These are phyloP conservation scores for Alloteropsis angusta DNA, from an alignment of 202 grass and related monocot genomes.

Conservation along the genomic window DNA sequence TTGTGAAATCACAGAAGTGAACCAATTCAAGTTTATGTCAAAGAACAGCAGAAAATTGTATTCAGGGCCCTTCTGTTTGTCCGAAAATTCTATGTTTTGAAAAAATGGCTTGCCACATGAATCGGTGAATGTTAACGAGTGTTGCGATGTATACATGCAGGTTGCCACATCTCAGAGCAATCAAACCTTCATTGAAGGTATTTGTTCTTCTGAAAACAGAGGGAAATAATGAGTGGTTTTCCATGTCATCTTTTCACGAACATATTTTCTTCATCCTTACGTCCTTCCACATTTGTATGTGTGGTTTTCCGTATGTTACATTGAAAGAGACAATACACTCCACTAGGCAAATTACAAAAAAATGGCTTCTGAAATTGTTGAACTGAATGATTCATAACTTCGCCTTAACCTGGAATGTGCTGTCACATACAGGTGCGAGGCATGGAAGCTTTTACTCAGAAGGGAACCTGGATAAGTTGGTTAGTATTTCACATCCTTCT, in stretches of 20 bases:
- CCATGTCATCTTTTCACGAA: neutral
- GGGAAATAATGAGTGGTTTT: slow-evolving; percentile 3
- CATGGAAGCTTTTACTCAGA: slow-evolving; percentile 17
- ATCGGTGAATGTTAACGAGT: slow-evolving; percentile 2
- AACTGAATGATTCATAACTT: neutral
- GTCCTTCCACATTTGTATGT: neutral
- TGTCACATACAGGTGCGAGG: slow-evolving; percentile 26
- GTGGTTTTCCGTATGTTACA: neutral
- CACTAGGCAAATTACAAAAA: neutral
- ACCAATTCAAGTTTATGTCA: neutral
- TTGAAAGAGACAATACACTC: neutral
- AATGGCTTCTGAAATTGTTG: slow-evolving; percentile 7
- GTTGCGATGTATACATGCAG: slow-evolving; percentile 24
- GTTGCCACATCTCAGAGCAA: slow-evolving; percentile 28
- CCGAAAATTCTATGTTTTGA: neutral
- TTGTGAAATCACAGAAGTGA: neutral
- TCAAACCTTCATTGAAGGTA: slow-evolving; percentile 36
- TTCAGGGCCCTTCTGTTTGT: neutral
- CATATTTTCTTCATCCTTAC: slow-evolving; percentile 2
- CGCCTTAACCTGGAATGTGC: neutral
- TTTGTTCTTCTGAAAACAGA: neutral
- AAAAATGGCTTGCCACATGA: neutral
- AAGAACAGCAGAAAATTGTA: neutral
- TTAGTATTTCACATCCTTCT: neutral
- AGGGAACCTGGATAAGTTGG: slow-evolving; percentile 22